phyloP scores from a whole-genome alignment of 768 basidiomycete genomes.

The Pleurotus platypus region DNA sequence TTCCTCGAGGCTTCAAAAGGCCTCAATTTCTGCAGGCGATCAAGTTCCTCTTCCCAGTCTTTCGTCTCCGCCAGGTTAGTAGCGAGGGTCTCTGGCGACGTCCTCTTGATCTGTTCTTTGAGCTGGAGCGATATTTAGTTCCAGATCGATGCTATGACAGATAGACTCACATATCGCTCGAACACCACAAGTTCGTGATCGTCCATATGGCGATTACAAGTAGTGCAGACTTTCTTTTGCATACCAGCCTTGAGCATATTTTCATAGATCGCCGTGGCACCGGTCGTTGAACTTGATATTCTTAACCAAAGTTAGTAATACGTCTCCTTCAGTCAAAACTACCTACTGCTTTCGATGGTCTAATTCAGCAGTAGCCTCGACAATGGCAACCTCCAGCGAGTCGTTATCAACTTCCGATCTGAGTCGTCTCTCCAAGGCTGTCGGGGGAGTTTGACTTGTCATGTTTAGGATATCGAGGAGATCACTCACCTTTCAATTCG shows the following conservation, averaged over 20 bases:
- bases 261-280: conserved; percentile 44
- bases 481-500: conserved; percentile 55
- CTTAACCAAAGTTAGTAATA: conserved; percentile 15
- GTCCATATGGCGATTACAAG: conserved; percentile 70
- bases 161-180: conserved; percentile 61
- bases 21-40: conserved; percentile 52
- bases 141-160: conserved; percentile 21
- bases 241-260: conserved; percentile 54
- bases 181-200: conserved; percentile 50
- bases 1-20: conserved; percentile 53
- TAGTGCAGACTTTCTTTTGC: conserved; percentile 64
- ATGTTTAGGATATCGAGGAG: background rate
- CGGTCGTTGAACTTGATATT: conserved; percentile 22
- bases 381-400: conserved; percentile 44
- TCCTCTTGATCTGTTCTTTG: conserved; percentile 55
- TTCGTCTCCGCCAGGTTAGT: conserved; percentile 42
- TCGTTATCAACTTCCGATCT: conserved; percentile 30
- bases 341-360: conserved; percentile 41
- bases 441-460: background rate
- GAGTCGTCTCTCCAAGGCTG: conserved; percentile 40
- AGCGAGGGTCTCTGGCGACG: conserved; percentile 43
- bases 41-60: conserved; percentile 60
- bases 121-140: conserved; percentile 40
- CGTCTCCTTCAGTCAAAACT: background rate
- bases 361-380: conserved; percentile 41